phyloP scores from a whole-genome alignment of 306 rosid species.

The Phaseolus lunatus region DNA sequence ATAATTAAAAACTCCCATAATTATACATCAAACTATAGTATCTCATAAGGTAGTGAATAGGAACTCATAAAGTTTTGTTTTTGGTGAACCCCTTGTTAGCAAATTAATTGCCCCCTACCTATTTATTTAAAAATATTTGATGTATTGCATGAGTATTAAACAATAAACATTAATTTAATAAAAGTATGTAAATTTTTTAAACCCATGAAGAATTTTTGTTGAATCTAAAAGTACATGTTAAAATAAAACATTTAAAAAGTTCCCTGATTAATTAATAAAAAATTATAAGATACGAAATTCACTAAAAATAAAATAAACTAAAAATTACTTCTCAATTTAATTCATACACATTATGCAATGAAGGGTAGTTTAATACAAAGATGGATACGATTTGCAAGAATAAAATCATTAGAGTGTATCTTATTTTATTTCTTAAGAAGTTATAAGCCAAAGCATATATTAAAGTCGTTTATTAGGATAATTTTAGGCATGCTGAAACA shows the following conservation, averaged over 20 bases:
- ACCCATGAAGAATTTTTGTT: neutral
- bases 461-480: too few species aligned
- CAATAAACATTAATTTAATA: neutral
- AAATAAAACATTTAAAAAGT: neutral
- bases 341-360: neutral
- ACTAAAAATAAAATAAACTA: neutral
- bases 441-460: too few species aligned
- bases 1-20: neutral
- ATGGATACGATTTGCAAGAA: neutral
- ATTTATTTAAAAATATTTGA: neutral
- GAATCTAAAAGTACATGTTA: neutral
- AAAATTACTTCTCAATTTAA: neutral
- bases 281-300: neutral
- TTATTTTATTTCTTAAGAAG: too few species aligned
- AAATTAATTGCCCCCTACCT: neutral
- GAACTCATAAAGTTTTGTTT: neutral
- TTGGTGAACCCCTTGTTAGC: neutral
- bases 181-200: neutral
- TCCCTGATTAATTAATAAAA: neutral
- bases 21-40: neutral
- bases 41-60: neutral
- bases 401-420: neutral
- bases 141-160: neutral
- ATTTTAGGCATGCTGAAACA: too few species aligned
- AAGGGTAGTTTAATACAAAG: neutral